phyloP scores from a whole-genome alignment of 2,329 filamentous ascomycete genomes.

The Calonectria pteridis region DNA sequence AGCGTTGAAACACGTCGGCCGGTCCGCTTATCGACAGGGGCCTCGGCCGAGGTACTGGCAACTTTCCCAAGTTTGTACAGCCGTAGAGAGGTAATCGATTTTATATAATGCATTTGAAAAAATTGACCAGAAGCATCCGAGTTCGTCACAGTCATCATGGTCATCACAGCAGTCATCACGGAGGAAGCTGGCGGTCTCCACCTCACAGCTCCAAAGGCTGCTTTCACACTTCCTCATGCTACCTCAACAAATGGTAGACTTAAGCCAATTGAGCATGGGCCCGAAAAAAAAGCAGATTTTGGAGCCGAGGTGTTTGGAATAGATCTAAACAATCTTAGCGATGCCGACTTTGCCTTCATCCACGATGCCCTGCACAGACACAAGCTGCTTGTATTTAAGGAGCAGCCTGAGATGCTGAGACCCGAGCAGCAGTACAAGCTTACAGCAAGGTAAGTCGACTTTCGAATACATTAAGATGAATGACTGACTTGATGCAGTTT shows the following conservation, averaged over 20 bases:
- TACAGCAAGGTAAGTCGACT: not conserved
- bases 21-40: not conserved
- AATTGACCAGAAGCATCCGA: not conserved
- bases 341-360: not conserved
- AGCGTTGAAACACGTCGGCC: not conserved
- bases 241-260: not conserved
- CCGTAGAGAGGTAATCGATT: not conserved
- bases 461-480: too few species aligned
- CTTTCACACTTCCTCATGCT: not conserved
- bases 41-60: not conserved
- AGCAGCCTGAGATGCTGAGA: not conserved
- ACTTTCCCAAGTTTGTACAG: not conserved
- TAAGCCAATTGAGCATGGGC: not conserved
- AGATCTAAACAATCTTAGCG: not conserved
- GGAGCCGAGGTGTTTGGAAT: not conserved
- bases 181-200: not conserved
- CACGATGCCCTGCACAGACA: not conserved
- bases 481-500: not conserved
- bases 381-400: not conserved
- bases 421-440: constrained; percentile 3
- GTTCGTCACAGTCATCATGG: not conserved
- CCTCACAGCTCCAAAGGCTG: not conserved
- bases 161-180: not conserved
- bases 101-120: not conserved
- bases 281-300: not conserved